phyloP scores from a whole-genome alignment of 2,329 filamentous ascomycete genomes.

The Hypoxylon rubiginosum region DNA sequence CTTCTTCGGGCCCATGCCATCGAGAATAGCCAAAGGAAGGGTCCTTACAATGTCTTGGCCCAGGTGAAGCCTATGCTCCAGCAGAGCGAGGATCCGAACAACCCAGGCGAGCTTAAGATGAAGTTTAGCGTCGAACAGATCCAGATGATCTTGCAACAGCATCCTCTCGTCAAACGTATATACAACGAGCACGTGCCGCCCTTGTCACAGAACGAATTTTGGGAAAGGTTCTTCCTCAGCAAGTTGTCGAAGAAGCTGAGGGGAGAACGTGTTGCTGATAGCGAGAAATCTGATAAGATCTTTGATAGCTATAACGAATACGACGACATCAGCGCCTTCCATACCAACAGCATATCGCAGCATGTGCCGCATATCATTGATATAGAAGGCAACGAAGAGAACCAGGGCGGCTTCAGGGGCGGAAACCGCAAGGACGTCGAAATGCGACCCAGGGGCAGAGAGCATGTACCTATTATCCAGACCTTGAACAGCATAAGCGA shows the following conservation, averaged over 20 bases:
- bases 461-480: constrained; percentile 88
- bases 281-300: constrained; percentile 80
- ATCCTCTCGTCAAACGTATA: constrained; percentile 88
- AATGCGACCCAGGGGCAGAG: constrained; percentile 79
- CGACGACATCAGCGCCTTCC: constrained; percentile 71
- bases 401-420: constrained; percentile 83
- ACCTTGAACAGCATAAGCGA: constrained; percentile 92
- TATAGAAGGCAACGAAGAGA: constrained; percentile 93
- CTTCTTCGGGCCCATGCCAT: constrained; percentile 91
- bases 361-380: constrained; percentile 92
- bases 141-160: constrained; percentile 91
- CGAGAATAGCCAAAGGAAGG: constrained; percentile 86
- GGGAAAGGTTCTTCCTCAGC: constrained; percentile 94
- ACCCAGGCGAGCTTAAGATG: constrained; percentile 76
- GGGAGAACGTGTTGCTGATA: constrained; percentile 86
- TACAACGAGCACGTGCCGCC: constrained; percentile 95
- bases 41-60: constrained; percentile 93
- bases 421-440: constrained; percentile 92
- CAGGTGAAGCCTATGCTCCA: constrained; percentile 86
- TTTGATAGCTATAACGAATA: constrained; percentile 88
- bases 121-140: constrained; percentile 94
- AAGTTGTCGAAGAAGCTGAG: constrained; percentile 90
- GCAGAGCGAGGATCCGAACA: constrained; percentile 48
- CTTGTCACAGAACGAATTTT: constrained; percentile 84
- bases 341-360: constrained; percentile 68